Conservation (phyloP, 2,329 filamentous ascomycete genomes). For the Aureobasidium musti region DNA sequence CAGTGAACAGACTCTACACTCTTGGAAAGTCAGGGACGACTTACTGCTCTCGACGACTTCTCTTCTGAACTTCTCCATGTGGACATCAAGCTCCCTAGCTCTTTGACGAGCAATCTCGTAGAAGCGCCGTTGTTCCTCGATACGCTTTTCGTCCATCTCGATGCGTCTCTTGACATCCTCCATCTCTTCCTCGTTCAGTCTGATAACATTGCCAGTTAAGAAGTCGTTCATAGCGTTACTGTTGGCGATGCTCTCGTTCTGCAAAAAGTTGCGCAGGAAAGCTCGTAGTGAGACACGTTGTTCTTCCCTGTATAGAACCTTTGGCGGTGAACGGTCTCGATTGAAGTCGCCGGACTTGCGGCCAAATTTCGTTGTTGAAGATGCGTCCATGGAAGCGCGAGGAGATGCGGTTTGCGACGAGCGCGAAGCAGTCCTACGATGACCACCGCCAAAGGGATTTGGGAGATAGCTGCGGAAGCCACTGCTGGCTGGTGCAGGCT, state of each 20-base stretch:
- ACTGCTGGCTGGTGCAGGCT: slow-evolving; percentile 32
- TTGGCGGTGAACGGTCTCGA: slow-evolving; percentile 30
- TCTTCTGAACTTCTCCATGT: slow-evolving; percentile 82
- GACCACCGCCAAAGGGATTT: slow-evolving; percentile 30
- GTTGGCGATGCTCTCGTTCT: slow-evolving; percentile 79
- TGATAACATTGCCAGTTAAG: slow-evolving; percentile 70
- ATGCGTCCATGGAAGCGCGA: slow-evolving; percentile 40
- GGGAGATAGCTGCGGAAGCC: slow-evolving; percentile 50
- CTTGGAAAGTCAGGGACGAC: slow-evolving; percentile 38
- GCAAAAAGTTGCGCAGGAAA: slow-evolving; percentile 81
- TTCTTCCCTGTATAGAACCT: slow-evolving; percentile 76
- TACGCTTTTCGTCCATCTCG: slow-evolving; percentile 78
- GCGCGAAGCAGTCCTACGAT: slow-evolving; percentile 32
- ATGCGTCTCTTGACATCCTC: slow-evolving; percentile 79
- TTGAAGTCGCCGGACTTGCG: slow-evolving; percentile 33
- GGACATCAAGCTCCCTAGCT: slow-evolving; percentile 89
- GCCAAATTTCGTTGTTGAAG: slow-evolving; percentile 33
- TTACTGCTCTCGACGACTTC: slow-evolving; percentile 71
- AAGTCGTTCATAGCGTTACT: slow-evolving; percentile 86
- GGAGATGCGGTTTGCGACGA: slow-evolving; percentile 35
- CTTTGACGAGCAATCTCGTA: slow-evolving; percentile 92
- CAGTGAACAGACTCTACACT: neutral
- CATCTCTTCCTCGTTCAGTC: slow-evolving; percentile 76
- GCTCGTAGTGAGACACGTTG: slow-evolving; percentile 90
- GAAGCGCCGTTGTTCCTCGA: slow-evolving; percentile 91